Base-by-base conservation (phyloP, 148 eudicot species). In the Cornus suecica region DNA sequence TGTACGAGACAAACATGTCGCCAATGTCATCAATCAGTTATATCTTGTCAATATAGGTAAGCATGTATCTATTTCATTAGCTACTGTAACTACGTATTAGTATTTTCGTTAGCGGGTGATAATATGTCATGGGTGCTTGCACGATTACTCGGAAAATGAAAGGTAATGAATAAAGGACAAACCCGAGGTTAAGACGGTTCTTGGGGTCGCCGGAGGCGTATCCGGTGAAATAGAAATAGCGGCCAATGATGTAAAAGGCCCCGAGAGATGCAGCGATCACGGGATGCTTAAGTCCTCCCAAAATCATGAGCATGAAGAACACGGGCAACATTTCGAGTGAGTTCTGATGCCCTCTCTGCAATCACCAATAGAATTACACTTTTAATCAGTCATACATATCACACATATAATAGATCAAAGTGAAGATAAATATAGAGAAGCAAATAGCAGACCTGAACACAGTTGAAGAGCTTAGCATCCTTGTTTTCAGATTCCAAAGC, bases 301-400 rank as follows among this genome's bases (percentile, higher is more conserved):
- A 52, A 29, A 83, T 82, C 96, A 88, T 81, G 79, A 88, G 70
- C 56, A 84, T 28, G 88, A 92, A 92, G 81, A 86, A 90, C 68
- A 88, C 58, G 0, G 99, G 97, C 99, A 94, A 88, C 87, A 82
- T 34, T 65, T 94, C 99, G 78, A 94, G 71, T 14, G 99, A 89
- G 81, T 94, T 94, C 86, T 94, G 99, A 80, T 94, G 99, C 71
- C 99, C 99, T 83, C 97, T 92, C 99, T 94, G 90, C 78, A 80
- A 71, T 30, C 42, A 22, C 73, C 9, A 76, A 29, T 22, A 8
- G 13, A 58, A 48, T 22, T 58, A 18, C 24, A 58, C 5, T 58
- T 56, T 56, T n/a, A 18, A 48, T 48, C 3, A 1, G 15, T 48
- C 54, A 48, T 11, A 48, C 14, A 45, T 8, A 54, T 18, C n/a